Evolutionary conservation across 1,284 basidiomycete species (phyloP), one percentile per base, ranked within the genome.

Genomic region (Moesziomyces globuligerus): DNA sequence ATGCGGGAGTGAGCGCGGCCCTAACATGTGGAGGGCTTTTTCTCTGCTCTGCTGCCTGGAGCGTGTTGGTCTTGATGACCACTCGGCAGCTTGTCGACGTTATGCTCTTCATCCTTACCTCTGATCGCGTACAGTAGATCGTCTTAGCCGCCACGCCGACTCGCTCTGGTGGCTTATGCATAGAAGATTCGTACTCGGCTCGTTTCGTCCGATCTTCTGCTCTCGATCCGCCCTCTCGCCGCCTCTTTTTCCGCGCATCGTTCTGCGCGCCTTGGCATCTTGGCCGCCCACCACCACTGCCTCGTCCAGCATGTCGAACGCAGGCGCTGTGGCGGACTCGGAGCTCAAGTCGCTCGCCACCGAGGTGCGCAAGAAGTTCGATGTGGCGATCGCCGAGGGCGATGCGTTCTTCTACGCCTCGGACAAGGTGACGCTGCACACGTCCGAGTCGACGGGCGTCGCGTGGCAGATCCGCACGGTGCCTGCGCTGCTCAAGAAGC

Each of bases 391-490:
- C 13, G 39, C 37, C 0, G 48, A 57, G 3, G 73, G 75, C 15
- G 76, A 76, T 43, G 78, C 75, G n/a, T 77, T 72, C 48, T 80
- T 74, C 71, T 80, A 73, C 37, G 71, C 75, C 3, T 80, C 78
- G 10, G 53, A 72, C 7, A 61, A 59, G 36, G 47, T 71, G 26
- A 57, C 52, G 3, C 26, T 68, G 3, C 61, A 73, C 36, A 62
- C 57, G 36, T 53, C 50, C 6, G 26, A 47, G 15, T 38, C 41
- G 3, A 36, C 62, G 1, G 59, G 53, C 0, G 37, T 59, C 1
- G 38, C 68, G 3, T 80, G 76, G 76, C 72, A 76, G 45, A 60
- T 80, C 21, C 73, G 78, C 1, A 76, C 57, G 21, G 79, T 81
- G 1, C 78, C 78, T 18, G 74, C 79, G 10, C 69, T 81, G 7